These are phyloP conservation scores for Saccharomycopsis amapae DNA, from an alignment of 805 yeast genomes.

Conservation along the genomic window DNA sequence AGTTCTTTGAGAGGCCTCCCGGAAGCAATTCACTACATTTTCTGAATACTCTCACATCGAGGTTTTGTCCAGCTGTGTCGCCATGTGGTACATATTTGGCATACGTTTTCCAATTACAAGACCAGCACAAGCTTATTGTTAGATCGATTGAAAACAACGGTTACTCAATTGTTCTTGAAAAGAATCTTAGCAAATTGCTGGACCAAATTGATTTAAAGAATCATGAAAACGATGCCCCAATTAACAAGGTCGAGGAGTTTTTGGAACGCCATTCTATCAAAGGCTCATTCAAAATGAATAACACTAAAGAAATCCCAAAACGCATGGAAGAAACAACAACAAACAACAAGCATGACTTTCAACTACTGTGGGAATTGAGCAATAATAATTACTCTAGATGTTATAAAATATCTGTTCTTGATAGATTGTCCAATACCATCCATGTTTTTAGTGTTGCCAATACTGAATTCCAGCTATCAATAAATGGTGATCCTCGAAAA, in stretches of 20 bases:
- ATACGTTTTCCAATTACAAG: constrained; percentile 5
- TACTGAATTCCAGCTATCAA: no score
- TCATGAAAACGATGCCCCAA: background rate
- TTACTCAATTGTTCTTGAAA: constrained; percentile 6
- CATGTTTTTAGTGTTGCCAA: constrained; percentile 2
- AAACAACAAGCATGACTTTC: background rate
- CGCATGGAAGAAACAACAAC: background rate
- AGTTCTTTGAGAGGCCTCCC: no score
- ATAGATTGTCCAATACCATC: background rate
- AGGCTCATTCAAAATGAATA: constrained; percentile 5
- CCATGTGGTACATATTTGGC: constrained; percentile 15
- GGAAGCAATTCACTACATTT: no score
- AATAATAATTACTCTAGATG: background rate
- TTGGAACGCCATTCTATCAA: constrained; percentile 5
- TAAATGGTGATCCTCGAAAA: no score
- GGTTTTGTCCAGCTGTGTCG: constrained; percentile 7
- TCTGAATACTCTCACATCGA: no score
- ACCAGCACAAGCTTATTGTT: constrained; percentile 9
- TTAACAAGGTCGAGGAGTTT: constrained; percentile 5
- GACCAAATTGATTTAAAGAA: background rate
- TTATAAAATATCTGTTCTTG: background rate
- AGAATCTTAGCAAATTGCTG: constrained; percentile 4
- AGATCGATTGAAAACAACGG: background rate
- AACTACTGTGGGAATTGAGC: background rate
- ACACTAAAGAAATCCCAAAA: background rate